phyloP scores from a whole-genome alignment of 192 early-diverging fungal genomes.

The Phlyctochytrium planicorne region DNA sequence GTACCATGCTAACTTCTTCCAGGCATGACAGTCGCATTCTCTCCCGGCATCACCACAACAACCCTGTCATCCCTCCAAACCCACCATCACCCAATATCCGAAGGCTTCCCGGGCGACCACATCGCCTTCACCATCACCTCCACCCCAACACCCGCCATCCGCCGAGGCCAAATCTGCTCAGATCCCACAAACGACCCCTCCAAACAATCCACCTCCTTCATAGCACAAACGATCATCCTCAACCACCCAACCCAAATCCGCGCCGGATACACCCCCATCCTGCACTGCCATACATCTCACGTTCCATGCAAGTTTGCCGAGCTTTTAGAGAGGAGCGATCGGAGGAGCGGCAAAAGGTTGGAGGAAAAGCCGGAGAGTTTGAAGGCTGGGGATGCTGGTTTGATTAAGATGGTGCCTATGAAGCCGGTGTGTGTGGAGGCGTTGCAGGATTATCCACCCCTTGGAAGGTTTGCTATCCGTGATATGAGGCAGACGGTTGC shows the following conservation, averaged over 20 bases:
- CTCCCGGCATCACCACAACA: constrained; percentile 82
- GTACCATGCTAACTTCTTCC: too few relatives aligned
- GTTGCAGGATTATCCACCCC: constrained; percentile 88
- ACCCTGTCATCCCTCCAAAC: constrained; percentile 98
- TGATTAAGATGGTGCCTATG: constrained; percentile 92
- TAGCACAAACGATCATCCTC: constrained; percentile 93
- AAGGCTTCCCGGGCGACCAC: constrained; percentile 94
- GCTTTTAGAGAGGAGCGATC: constrained; percentile 92
- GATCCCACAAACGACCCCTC: constrained; percentile 98
- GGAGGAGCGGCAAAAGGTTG: constrained; percentile 89
- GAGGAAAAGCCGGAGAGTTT: constrained; percentile 94
- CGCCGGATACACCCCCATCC: constrained; percentile 91
- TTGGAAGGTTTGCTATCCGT: constrained; percentile 96
- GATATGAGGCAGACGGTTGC: constrained; percentile 97
- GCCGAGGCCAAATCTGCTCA: constrained; percentile 92
- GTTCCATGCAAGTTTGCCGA: constrained; percentile 95
- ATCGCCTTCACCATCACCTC: constrained; percentile 99
- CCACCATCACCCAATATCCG: constrained; percentile 90
- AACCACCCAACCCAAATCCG: constrained; percentile 96
- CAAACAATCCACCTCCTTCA: constrained; percentile 88
- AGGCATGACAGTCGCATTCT: constrained; percentile 73
- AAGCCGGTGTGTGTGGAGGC: constrained; percentile 97
- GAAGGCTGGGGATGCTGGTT: constrained; percentile 93
- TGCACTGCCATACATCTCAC: constrained; percentile 95
- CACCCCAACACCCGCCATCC: constrained; percentile 96